Percentiles rank a stretch among this genome's conserved stretches.
phyloP scores from a whole-genome alignment of 2,329 filamentous ascomycete species.

The Sporothrix protearum region DNA sequence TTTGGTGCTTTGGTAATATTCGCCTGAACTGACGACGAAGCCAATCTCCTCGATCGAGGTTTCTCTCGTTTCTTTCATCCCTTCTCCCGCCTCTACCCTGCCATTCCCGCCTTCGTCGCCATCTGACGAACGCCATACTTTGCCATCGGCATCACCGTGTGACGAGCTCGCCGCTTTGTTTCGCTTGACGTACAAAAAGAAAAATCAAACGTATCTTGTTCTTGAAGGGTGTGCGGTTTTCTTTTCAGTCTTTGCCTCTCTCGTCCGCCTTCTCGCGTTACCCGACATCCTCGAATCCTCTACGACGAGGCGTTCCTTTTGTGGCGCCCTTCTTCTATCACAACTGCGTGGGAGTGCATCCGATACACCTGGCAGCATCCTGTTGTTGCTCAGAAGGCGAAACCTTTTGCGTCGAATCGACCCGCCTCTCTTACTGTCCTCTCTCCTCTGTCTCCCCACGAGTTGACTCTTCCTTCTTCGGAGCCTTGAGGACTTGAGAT shows the following conservation, averaged over 20 bases:
- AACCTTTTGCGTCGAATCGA: neutral
- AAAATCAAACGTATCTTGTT: neutral
- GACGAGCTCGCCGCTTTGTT: constrained; percentile 16
- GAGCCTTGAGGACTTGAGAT: neutral
- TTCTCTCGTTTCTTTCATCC: neutral
- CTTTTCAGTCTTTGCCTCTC: neutral
- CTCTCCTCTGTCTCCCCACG: neutral
- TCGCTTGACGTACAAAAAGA: neutral
- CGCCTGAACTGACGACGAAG: constrained; percentile 4
- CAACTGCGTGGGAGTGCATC: neutral
- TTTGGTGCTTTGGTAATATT: constrained; percentile 10
- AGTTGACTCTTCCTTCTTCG: neutral
- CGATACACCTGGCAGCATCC: neutral
- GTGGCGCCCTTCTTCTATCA: constrained; percentile 5
- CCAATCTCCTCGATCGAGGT: neutral
- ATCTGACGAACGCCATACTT: neutral
- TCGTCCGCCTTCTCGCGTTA: neutral
- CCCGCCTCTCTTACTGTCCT: neutral
- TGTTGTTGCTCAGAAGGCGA: neutral
- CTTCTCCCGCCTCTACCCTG: neutral
- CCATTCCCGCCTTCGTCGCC: neutral
- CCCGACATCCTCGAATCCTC: constrained; percentile 9
- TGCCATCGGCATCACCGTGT: constrained; percentile 11
- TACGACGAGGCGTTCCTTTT: neutral
- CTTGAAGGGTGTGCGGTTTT: neutral